These are phyloP conservation scores for Schizophyllum commune DNA, from an alignment of 1,284 basidiomycete species.

Conservation along the genomic window DNA sequence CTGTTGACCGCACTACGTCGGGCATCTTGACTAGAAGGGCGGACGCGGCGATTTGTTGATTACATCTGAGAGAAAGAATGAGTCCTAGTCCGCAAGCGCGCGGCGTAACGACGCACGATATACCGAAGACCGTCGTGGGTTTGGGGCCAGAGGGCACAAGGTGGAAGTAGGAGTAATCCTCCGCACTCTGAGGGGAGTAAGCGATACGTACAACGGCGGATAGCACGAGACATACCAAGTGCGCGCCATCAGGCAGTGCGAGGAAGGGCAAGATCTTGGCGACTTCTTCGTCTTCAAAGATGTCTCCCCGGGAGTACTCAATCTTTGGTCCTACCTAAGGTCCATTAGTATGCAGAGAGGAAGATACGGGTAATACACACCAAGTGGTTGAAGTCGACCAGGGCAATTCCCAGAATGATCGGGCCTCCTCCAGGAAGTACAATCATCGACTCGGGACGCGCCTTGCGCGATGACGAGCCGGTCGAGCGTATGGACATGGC, in stretches of 20 bases:
- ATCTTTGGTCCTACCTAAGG: conserved; percentile 82
- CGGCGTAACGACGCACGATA: conserved; percentile 55
- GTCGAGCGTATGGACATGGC: conserved; percentile 54
- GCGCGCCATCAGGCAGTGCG: conserved; percentile 96
- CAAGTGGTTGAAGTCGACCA: conserved; percentile 89
- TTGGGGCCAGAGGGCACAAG: conserved; percentile 63
- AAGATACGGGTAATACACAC: conserved; percentile 33
- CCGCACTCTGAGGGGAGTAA: conserved; percentile 54
- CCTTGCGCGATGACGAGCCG: conserved; percentile 64
- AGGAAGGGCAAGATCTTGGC: conserved; percentile 86
- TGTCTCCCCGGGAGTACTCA: conserved; percentile 67
- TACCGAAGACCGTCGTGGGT: conserved; percentile 84
- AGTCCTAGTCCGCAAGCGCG: conserved; percentile 1
- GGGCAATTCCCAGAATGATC: conserved; percentile 73
- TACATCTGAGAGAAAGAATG: conserved; percentile 54
- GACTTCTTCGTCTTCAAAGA: conserved; percentile 78
- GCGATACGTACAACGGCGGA: conserved; percentile 7
- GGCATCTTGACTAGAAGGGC: conserved; percentile 75
- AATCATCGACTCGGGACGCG: conserved; percentile 68
- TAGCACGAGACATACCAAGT: conserved; percentile 53
- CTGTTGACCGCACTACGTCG: conserved; percentile 92
- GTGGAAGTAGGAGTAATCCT: conserved; percentile 98
- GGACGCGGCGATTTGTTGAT: conserved; percentile 86
- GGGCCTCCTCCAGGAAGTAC: conserved; percentile 50
- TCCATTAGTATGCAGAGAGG: conserved; percentile 3